Percentiles rank a stretch among this genome's conserved stretches.
These are phyloP conservation scores for Nemania diffusa DNA, from an alignment of 2,329 filamentous ascomycete species.

Conservation along the genomic window DNA sequence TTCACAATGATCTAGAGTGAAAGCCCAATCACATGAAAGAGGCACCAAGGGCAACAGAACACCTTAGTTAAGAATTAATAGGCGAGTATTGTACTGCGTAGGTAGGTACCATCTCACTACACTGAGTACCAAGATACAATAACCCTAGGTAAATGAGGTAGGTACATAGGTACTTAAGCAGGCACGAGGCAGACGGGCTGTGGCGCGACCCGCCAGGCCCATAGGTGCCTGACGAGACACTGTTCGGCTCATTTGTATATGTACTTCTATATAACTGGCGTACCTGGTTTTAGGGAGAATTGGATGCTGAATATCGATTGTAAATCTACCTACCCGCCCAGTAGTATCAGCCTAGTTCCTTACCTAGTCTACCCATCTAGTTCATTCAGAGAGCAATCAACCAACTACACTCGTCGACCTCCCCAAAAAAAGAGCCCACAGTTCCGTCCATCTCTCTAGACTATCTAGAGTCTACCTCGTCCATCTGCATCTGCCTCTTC, in stretches of 20 bases:
- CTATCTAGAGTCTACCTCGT: not conserved
- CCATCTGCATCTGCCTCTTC: not conserved
- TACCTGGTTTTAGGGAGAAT: not conserved
- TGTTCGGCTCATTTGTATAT: constrained; percentile 9
- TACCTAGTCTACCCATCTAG: not conserved
- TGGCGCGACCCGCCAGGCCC: not conserved
- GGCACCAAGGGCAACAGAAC: not conserved
- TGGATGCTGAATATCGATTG: not conserved
- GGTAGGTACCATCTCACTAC: too few species aligned
- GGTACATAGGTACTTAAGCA: not conserved
- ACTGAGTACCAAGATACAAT: too few species aligned
- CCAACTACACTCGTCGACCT: not conserved
- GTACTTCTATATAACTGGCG: not conserved
- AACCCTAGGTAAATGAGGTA: not conserved
- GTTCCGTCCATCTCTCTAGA: not conserved
- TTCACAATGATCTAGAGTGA: not conserved
- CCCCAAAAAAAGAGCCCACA: constrained; percentile 14
- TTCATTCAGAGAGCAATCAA: not conserved
- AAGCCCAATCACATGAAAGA: constrained; percentile 10
- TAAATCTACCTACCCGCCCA: not conserved
- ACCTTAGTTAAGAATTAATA: not conserved
- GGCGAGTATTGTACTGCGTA: too few species aligned
- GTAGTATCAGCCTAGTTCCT: not conserved
- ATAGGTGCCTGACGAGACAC: constrained; percentile 10
- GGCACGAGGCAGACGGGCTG: not conserved